Conservation (phyloP, 2,329 filamentous ascomycete species). For the Scortechinia acanthostroma region DNA sequence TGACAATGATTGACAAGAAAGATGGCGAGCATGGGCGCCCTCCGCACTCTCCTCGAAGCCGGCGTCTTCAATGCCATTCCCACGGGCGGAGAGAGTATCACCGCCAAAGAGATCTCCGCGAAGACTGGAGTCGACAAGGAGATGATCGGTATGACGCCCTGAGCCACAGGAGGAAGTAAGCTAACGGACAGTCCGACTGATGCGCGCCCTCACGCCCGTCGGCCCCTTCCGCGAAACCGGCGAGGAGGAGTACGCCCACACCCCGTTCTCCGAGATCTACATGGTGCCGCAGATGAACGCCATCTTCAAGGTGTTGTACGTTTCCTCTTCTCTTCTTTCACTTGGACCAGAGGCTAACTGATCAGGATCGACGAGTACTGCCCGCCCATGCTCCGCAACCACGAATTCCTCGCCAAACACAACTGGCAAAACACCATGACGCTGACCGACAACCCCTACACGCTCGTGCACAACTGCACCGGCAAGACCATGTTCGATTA, state of each 20-base stretch:
- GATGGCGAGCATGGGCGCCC: slow-evolving; percentile 9
- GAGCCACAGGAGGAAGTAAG: neutral
- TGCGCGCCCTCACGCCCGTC: slow-evolving; percentile 9
- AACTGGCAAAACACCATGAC: slow-evolving; percentile 8
- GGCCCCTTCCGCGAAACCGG: slow-evolving; percentile 10
- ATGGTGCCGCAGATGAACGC: slow-evolving; percentile 7
- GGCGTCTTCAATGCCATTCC: slow-evolving; percentile 12
- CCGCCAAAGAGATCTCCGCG: slow-evolving; percentile 7
- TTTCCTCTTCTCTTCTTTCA: too few species aligned
- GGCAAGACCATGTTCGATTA: neutral
- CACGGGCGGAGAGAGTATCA: slow-evolving; percentile 7
- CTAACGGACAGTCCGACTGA: slow-evolving; percentile 10
- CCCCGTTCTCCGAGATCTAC: slow-evolving; percentile 9
- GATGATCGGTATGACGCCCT: neutral
- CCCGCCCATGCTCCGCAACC: slow-evolving; percentile 6
- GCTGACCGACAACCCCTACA: slow-evolving; percentile 9
- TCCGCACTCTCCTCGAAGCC: slow-evolving; percentile 10
- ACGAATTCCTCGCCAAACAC: slow-evolving; percentile 9
- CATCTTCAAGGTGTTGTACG: slow-evolving; percentile 8
- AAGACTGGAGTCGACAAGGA: slow-evolving; percentile 3
- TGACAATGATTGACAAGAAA: slow-evolving; percentile 4
- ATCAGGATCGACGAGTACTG: slow-evolving; percentile 8
- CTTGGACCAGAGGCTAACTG: slow-evolving; percentile 1
- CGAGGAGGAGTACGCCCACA: slow-evolving; percentile 11
- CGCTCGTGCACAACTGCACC: neutral